Percentiles rank a stretch among this genome's conserved stretches.
Conservation (phyloP, 2,329 filamentous ascomycete species). For the Drechslerella coelobrocha region DNA sequence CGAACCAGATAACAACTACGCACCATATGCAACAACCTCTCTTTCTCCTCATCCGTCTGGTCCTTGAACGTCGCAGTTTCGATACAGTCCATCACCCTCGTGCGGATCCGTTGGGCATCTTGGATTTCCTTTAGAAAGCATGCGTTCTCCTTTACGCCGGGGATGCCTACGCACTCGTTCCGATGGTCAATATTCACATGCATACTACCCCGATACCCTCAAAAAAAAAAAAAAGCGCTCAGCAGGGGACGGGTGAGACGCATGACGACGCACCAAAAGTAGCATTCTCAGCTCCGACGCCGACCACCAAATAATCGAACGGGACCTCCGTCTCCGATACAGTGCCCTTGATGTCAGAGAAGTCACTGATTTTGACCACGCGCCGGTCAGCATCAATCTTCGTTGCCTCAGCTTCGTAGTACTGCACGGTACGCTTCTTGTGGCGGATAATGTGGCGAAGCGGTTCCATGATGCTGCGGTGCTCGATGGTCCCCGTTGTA, state of each 20-base stretch:
- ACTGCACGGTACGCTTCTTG: conserved; percentile 92
- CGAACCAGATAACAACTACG: conserved; percentile 59
- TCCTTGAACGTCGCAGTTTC: conserved; percentile 99
- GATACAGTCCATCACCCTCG: conserved; percentile 99
- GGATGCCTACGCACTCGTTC: conserved; percentile 67
- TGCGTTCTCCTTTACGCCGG: conserved; percentile 90
- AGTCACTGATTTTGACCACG: conserved; percentile 86
- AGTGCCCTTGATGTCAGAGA: conserved; percentile 88
- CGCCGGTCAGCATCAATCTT: conserved; percentile 93
- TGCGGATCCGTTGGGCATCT: conserved; percentile 94
- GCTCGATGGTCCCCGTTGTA: conserved; percentile 95
- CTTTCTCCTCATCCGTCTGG: conserved; percentile 83
- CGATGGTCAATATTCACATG: conserved; percentile 16
- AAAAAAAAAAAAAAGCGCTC: conserved; percentile 22
- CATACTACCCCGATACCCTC: conserved; percentile 16
- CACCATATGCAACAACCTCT: conserved; percentile 97
- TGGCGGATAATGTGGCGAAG: conserved; percentile 93
- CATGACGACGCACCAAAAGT: conserved; percentile 74
- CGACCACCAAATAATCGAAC: conserved; percentile 97
- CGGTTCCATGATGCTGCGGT: conserved; percentile 99
- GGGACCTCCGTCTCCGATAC: conserved; percentile 84
- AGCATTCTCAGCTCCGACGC: conserved; percentile 96
- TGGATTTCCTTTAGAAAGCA: conserved; percentile 99
- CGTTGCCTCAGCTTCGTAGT: conserved; percentile 96
- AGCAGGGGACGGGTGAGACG: conserved; percentile 4